Evolutionary conservation across 2,329 filamentous ascomycete genomes (phyloP).

Genomic region (Leptosphaerulina australis): DNA sequence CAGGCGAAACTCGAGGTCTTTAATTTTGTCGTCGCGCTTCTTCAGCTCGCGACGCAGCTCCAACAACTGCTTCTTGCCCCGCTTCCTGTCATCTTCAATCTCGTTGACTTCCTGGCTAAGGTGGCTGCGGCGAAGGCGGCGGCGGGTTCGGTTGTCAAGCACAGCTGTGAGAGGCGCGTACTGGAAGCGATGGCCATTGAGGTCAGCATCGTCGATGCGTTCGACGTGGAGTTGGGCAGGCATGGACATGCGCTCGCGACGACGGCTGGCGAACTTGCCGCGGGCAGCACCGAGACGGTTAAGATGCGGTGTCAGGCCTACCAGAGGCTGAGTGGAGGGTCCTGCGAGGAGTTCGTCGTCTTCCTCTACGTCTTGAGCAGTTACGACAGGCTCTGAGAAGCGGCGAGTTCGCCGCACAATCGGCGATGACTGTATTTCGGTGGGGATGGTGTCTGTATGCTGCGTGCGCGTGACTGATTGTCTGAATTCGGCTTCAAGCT

Average conservation of each 20-base stretch:
- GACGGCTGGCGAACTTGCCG: conserved; percentile 32
- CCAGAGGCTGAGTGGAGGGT: conserved; percentile 34
- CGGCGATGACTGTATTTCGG: conserved; percentile 21
- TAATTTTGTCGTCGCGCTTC: conserved; percentile 45
- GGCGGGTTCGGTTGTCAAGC: conserved; percentile 42
- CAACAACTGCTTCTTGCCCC: conserved; percentile 47
- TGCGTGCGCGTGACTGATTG: conserved; percentile 38
- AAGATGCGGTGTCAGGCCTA: conserved; percentile 43
- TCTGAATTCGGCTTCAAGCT: conserved; percentile 43
- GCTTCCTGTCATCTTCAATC: conserved; percentile 47
- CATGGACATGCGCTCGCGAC: conserved; percentile 44
- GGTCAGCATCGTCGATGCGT: conserved; percentile 32
- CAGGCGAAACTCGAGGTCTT: conserved; percentile 47
- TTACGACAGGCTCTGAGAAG: conserved; percentile 43
- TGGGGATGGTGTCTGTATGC: conserved; percentile 22
- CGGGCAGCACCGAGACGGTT: conserved; percentile 36
- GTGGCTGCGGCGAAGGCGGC: conserved; percentile 50
- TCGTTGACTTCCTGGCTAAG: conserved; percentile 51
- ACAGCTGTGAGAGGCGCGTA: conserved; percentile 44
- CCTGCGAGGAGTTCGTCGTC: conserved; percentile 26
- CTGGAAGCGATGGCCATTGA: conserved; percentile 36
- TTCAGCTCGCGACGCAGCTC: conserved; percentile 47
- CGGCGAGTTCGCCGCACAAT: conserved; percentile 37
- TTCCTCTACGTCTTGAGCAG: conserved; percentile 26
- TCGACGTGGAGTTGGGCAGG: conserved; percentile 42